Evolutionary conservation across 2,329 filamentous ascomycete genomes (phyloP).

Genomic region (Epichloe aotearoae): DNA sequence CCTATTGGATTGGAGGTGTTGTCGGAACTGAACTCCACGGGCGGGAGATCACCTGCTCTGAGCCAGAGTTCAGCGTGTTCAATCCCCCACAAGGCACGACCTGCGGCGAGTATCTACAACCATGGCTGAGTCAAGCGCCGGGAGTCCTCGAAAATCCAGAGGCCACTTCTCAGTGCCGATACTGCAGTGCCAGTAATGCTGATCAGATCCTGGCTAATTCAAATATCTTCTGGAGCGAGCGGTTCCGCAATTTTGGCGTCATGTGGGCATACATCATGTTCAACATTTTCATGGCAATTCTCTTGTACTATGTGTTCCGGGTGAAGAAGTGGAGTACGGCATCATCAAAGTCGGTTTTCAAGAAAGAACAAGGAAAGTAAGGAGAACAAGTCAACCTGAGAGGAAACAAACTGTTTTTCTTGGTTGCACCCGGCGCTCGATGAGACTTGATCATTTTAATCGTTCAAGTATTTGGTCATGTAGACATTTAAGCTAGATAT

Average conservation of each 20-base stretch:
- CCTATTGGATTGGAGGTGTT: conserved; percentile 56
- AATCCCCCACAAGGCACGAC: conserved; percentile 50
- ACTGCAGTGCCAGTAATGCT: conserved; percentile 51
- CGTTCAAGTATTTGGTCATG: too few relatives aligned
- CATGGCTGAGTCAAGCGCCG: conserved; percentile 33
- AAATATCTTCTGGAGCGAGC: conserved; percentile 35
- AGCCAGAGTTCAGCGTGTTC: conserved; percentile 49
- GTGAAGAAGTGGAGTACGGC: conserved; percentile 27
- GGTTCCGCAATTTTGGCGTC: conserved; percentile 60
- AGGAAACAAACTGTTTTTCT: too few relatives aligned
- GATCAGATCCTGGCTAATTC: conserved; percentile 42
- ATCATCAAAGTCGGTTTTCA: not conserved
- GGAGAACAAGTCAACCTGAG: not conserved
- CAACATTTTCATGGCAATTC: conserved; percentile 45
- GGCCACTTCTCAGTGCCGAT: conserved; percentile 45
- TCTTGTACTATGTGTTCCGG: conserved; percentile 49
- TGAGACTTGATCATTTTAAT: not conserved
- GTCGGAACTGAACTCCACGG: conserved; percentile 50
- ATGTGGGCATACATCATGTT: conserved; percentile 54
- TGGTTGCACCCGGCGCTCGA: not conserved
- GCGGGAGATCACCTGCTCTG: conserved; percentile 36
- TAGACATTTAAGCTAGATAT: too few relatives aligned
- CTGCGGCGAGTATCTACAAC: conserved; percentile 49
- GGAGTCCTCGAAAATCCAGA: conserved; percentile 51
- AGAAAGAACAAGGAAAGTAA: not conserved